phyloP scores from a whole-genome alignment of 1,139 yeast genomes.

The Candida mesenterica region DNA sequence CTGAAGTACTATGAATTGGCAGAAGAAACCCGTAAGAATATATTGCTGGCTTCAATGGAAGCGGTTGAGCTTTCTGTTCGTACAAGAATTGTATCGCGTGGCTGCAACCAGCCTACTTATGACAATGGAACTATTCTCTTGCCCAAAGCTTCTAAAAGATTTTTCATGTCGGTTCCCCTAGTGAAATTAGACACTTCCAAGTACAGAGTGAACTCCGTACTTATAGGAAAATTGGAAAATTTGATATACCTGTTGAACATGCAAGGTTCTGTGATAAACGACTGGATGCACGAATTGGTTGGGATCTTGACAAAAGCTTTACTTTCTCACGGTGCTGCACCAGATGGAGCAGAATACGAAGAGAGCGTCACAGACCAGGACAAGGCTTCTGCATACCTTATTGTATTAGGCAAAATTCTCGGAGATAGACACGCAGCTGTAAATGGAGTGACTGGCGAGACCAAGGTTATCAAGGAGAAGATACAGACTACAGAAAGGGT shows the following conservation, averaged over 20 bases:
- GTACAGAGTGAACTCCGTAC: slow-evolving; percentile 21
- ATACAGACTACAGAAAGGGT: slow-evolving; percentile 25
- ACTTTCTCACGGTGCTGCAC: slow-evolving; percentile 43
- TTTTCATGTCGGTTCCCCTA: slow-evolving; percentile 32
- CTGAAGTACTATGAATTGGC: slow-evolving; percentile 58
- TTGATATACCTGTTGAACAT: slow-evolving; percentile 44
- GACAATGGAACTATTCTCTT: slow-evolving; percentile 34
- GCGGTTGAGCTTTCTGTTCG: slow-evolving; percentile 29
- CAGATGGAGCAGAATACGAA: slow-evolving; percentile 78
- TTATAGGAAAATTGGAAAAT: slow-evolving; percentile 20
- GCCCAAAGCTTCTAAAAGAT: slow-evolving; percentile 37
- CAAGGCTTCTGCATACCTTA: slow-evolving; percentile 60
- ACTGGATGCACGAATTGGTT: slow-evolving; percentile 50
- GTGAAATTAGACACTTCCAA: slow-evolving; percentile 20
- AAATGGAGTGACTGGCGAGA: slow-evolving; percentile 25
- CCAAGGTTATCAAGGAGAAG: slow-evolving; percentile 17
- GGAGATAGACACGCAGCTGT: slow-evolving; percentile 50
- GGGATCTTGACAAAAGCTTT: slow-evolving; percentile 47
- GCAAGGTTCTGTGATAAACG: slow-evolving; percentile 58
- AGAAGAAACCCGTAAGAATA: slow-evolving; percentile 54
- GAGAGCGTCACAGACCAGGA: slow-evolving; percentile 74
- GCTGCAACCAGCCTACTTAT: slow-evolving; percentile 14
- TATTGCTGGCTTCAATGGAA: slow-evolving; percentile 46
- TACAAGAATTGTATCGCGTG: slow-evolving; percentile 27
- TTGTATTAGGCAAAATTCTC: slow-evolving; percentile 54